Conservation (phyloP, 495 filamentous ascomycete species). For the Hyaloscypha bicolor region DNA sequence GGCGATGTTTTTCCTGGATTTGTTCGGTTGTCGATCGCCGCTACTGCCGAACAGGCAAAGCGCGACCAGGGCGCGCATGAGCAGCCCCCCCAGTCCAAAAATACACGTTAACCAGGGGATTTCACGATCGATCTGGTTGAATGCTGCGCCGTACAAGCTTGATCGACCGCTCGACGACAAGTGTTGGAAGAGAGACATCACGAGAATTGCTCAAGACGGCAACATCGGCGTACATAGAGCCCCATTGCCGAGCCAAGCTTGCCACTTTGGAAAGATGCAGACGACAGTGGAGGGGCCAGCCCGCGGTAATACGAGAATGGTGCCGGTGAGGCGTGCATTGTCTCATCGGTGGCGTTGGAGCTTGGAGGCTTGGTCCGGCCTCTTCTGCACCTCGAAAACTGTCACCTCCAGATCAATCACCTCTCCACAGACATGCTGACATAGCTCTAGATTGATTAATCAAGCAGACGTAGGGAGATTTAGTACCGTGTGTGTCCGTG, state of each 20-base stretch:
- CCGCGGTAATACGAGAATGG: constrained; percentile 12
- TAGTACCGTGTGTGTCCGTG: background rate
- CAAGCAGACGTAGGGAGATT: background rate
- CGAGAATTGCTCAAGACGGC: background rate
- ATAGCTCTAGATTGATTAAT: background rate
- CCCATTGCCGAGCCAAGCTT: background rate
- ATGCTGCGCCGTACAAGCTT: background rate
- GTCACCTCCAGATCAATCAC: background rate
- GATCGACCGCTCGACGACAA: background rate
- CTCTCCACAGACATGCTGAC: too few species aligned
- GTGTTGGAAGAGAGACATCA: background rate
- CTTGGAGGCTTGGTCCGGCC: background rate
- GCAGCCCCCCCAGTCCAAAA: constrained; percentile 15
- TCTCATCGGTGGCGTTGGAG: constrained; percentile 23
- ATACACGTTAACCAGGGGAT: constrained; percentile 19
- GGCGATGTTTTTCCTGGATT: too few species aligned
- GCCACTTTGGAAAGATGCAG: background rate
- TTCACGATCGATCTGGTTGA: constrained; percentile 1
- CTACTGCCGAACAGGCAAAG: background rate
- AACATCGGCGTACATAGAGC: background rate
- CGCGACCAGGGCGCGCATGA: background rate
- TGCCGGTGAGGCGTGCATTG: constrained; percentile 17
- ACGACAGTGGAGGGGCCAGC: background rate
- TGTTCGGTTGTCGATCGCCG: background rate
- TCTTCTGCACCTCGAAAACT: background rate